Conservation (phyloP, 768 basidiomycete species). For the Pleurotus eryngii region DNA sequence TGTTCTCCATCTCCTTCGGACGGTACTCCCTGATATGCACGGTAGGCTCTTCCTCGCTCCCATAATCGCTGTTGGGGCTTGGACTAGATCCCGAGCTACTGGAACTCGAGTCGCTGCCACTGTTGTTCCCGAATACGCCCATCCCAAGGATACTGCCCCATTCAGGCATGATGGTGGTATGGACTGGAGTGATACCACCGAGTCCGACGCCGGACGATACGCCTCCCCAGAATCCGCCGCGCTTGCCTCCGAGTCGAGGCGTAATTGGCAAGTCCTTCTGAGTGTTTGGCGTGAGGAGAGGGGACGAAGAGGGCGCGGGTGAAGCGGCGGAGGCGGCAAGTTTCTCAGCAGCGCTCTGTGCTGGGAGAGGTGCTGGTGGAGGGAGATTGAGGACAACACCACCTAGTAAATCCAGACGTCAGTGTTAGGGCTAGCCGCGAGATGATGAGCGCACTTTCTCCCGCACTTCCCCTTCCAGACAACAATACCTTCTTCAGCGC, state of each 20-base stretch:
- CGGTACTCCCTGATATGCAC: constrained; percentile 5
- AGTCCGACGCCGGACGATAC: constrained; percentile 26
- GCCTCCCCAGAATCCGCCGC: constrained; percentile 77
- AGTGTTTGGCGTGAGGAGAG: constrained; percentile 59
- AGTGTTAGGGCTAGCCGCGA: too few relatives aligned
- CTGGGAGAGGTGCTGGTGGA: constrained; percentile 46
- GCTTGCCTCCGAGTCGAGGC: constrained; percentile 47
- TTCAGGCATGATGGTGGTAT: constrained; percentile 80
- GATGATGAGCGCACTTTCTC: constrained; percentile 15
- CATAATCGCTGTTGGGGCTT: constrained; percentile 13
- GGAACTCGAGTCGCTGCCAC: constrained; percentile 10
- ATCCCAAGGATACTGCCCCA: constrained; percentile 12
- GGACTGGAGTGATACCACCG: constrained; percentile 79
- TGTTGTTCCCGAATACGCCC: constrained; percentile 7
- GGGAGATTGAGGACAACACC: constrained; percentile 34
- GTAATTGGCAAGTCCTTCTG: constrained; percentile 75
- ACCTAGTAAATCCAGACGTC: constrained; percentile 4
- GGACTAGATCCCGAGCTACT: constrained; percentile 17
- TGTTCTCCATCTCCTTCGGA: constrained; percentile 62
- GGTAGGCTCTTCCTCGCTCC: constrained; percentile 19
- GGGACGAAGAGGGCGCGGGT: constrained; percentile 8
- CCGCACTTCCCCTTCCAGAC: constrained; percentile 46
- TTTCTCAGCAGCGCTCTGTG: constrained; percentile 34
- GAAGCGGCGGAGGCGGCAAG: constrained; percentile 21
- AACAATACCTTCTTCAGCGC: constrained; percentile 74